A percentile compares a stretch with the other conserved stretches of the same genome.
Evolutionary conservation across 805 yeast genomes (phyloP).

Genomic region (Metschnikowia borealis): DNA sequence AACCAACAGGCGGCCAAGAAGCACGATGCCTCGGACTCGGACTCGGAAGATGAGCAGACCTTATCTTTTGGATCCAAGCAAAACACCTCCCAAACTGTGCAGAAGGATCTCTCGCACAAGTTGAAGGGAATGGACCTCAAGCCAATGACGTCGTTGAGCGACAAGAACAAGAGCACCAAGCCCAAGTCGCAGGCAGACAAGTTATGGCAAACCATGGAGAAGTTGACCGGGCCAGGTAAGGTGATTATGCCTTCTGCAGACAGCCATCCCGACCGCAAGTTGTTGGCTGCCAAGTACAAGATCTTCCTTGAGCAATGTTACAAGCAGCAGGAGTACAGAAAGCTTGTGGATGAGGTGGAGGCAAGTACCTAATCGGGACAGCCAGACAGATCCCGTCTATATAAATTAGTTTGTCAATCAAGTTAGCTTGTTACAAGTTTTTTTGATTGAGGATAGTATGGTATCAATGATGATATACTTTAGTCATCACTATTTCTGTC

Average conservation of each 20-base stretch:
- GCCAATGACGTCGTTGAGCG: conserved; percentile 31
- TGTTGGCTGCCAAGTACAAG: conserved; percentile 76
- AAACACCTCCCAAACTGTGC: conserved; percentile 35
- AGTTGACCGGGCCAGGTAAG: conserved; percentile 77
- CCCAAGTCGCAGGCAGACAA: conserved; percentile 44
- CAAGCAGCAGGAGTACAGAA: conserved; percentile 74
- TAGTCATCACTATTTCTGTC: too few relatives aligned
- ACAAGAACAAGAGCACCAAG: conserved; percentile 19
- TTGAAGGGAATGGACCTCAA: conserved; percentile 31
- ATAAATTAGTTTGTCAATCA: too few relatives aligned
- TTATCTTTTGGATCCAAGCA: conserved; percentile 60
- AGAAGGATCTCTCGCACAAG: conserved; percentile 48
- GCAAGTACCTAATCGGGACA: conserved; percentile 1
- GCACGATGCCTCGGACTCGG: conserved; percentile 20
- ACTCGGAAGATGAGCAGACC: conserved; percentile 45
- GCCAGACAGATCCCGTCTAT: too few relatives aligned
- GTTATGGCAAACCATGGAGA: conserved; percentile 84
- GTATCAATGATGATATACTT: too few relatives aligned
- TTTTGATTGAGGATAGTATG: too few relatives aligned
- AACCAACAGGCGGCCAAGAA: conserved; percentile 23
- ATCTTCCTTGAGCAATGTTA: conserved; percentile 85
- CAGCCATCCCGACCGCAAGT: conserved; percentile 59
- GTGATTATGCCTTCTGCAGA: conserved; percentile 65
- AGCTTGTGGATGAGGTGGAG: conserved; percentile 54
- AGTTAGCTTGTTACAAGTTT: too few relatives aligned